Conservation (phyloP, 805 yeast genomes). For the Starmera quercuum region DNA sequence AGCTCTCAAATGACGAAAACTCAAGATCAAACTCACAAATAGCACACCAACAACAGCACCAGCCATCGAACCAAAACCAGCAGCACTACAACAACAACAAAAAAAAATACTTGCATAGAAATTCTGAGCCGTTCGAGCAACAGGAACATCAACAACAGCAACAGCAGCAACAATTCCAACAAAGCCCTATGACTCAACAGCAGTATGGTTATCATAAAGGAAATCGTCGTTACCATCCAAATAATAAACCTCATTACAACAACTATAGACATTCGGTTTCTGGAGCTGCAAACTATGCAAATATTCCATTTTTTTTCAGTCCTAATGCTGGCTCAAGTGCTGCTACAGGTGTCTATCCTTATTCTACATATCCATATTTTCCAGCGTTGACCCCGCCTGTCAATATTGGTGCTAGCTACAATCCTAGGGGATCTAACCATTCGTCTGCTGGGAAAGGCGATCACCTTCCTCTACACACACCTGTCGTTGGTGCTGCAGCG, state of each 20-base stretch:
- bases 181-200: neutral
- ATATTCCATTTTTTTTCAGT: conserved; percentile 4
- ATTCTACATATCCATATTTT: too few relatives aligned
- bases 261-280: conserved; percentile 14
- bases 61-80: conserved; percentile 9
- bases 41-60: conserved; percentile 1
- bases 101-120: conserved; percentile 10
- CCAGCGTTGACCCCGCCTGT: too few relatives aligned
- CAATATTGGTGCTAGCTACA: too few relatives aligned
- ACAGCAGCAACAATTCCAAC: conserved; percentile 1
- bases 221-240: conserved; percentile 5
- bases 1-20: too few relatives aligned
- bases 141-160: conserved; percentile 2
- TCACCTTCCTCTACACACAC: neutral
- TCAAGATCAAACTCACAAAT: conserved; percentile 1
- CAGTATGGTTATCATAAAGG: conserved; percentile 1
- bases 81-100: conserved; percentile 1
- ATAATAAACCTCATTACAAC: conserved; percentile 5
- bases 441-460: neutral
- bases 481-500: conserved; percentile 2
- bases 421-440: too few relatives aligned
- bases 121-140: conserved; percentile 12
- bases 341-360: neutral
- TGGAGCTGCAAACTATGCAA: conserved; percentile 4
- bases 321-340: neutral